These are phyloP conservation scores for Fusarium xylarioides DNA, from an alignment of 2,329 filamentous ascomycete species.

Conservation along the genomic window DNA sequence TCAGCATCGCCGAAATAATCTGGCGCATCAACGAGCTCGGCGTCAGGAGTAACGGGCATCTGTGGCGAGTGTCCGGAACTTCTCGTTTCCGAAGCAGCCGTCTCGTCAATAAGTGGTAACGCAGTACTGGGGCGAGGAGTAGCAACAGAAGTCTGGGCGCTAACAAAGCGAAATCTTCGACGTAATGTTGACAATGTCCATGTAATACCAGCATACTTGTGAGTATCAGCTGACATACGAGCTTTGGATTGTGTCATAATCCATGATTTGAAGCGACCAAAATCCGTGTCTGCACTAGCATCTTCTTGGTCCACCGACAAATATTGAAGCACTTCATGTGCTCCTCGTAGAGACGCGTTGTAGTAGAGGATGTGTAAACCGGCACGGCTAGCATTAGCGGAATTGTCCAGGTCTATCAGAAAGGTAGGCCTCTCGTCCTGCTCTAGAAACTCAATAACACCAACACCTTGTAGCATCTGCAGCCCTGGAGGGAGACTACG, in stretches of 20 bases:
- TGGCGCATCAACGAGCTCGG: constrained; percentile 44
- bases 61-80: constrained; percentile 50
- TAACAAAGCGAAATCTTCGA: constrained; percentile 74
- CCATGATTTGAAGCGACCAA: constrained; percentile 75
- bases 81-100: constrained; percentile 45
- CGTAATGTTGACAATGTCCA: constrained; percentile 79
- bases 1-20: constrained; percentile 56
- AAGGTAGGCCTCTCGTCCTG: constrained; percentile 81
- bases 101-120: constrained; percentile 50
- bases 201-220: constrained; percentile 69
- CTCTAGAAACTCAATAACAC: constrained; percentile 77
- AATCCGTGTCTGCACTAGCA: constrained; percentile 57
- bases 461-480: constrained; percentile 69
- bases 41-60: constrained; percentile 47
- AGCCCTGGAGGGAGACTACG: constrained; percentile 58
- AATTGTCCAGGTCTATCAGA: constrained; percentile 73
- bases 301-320: constrained; percentile 61
- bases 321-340: constrained; percentile 63
- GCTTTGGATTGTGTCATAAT: constrained; percentile 64
- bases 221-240: constrained; percentile 63
- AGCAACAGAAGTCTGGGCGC: constrained; percentile 56
- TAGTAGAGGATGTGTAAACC: constrained; percentile 71
- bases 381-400: constrained; percentile 61
- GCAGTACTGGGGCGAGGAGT: constrained; percentile 52
- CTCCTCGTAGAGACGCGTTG: constrained; percentile 72